Evolutionary conservation across 148 eudicot genomes (phyloP).

Genomic region (Vaccinium vitisidaea): DNA sequence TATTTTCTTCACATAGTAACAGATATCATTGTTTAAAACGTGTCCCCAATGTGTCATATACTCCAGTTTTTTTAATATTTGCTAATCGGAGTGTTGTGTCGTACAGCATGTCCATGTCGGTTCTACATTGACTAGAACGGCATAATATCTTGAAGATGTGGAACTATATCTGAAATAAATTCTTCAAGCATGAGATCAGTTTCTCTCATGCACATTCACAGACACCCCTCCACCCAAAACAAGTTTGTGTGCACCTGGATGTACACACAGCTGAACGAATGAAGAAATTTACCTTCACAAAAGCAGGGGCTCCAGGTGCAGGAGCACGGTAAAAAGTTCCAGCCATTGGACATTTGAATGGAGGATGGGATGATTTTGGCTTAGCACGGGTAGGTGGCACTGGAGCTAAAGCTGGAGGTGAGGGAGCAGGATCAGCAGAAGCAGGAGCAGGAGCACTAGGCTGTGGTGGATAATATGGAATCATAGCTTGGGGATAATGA

Average conservation of each 20-base stretch:
- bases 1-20: neutral
- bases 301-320: constrained; percentile 49
- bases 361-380: constrained; percentile 50
- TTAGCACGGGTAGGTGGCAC: constrained; percentile 33
- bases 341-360: constrained; percentile 59
- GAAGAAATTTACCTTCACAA: constrained; percentile 39
- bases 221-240: neutral
- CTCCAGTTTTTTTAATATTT: neutral
- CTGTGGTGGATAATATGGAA: constrained; percentile 27
- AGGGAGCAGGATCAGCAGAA: constrained; percentile 26
- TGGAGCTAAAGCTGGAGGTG: constrained; percentile 30
- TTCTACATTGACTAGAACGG: neutral
- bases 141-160: neutral
- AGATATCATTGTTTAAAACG: neutral
- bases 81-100: neutral
- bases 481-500: constrained; percentile 23
- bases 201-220: neutral
- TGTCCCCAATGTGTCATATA: neutral
- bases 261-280: neutral
- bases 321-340: constrained; percentile 51
- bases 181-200: neutral
- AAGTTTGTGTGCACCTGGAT: neutral
- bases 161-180: neutral
- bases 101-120: neutral
- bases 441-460: constrained; percentile 30